Evolutionary conservation across 2,329 filamentous ascomycete genomes (phyloP).

Genomic region (Chaetomium sp.): DNA sequence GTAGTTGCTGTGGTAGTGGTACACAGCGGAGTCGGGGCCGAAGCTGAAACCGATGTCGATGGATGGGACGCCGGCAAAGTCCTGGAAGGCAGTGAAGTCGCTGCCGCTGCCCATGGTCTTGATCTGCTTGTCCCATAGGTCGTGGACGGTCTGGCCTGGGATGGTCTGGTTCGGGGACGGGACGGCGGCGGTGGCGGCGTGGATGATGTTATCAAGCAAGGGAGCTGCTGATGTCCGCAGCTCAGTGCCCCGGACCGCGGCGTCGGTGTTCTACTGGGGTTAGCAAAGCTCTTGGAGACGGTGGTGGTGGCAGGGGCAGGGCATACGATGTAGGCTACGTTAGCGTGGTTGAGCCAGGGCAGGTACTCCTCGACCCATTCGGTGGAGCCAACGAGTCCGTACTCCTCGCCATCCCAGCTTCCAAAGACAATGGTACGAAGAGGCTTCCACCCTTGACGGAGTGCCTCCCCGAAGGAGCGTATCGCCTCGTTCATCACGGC

Average conservation of each 20-base stretch:
- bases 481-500: constrained; percentile 77
- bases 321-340: constrained; percentile 69
- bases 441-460: constrained; percentile 76
- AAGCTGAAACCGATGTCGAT: constrained; percentile 63
- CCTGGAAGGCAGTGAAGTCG: constrained; percentile 75
- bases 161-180: constrained; percentile 74
- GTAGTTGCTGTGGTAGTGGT: constrained; percentile 90
- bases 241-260: constrained; percentile 66
- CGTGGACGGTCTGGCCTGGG: constrained; percentile 67
- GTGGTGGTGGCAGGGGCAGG: neutral
- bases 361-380: constrained; percentile 93
- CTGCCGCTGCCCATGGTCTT: constrained; percentile 70
- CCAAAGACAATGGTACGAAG: constrained; percentile 89
- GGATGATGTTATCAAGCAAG: constrained; percentile 71
- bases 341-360: constrained; percentile 73
- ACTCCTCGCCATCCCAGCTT: constrained; percentile 82
- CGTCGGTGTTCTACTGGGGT: constrained; percentile 67
- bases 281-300: neutral
- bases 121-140: constrained; percentile 66
- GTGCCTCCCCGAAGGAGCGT: constrained; percentile 69
- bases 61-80: constrained; percentile 67
- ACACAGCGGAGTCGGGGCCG: constrained; percentile 55
- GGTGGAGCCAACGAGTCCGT: constrained; percentile 81
- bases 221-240: constrained; percentile 71
- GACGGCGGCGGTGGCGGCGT: constrained; percentile 65